A percentile compares a stretch with the other conserved stretches of the same genome.
Evolutionary conservation across 805 yeast species (phyloP).

Genomic region (Candida sonorensis): DNA sequence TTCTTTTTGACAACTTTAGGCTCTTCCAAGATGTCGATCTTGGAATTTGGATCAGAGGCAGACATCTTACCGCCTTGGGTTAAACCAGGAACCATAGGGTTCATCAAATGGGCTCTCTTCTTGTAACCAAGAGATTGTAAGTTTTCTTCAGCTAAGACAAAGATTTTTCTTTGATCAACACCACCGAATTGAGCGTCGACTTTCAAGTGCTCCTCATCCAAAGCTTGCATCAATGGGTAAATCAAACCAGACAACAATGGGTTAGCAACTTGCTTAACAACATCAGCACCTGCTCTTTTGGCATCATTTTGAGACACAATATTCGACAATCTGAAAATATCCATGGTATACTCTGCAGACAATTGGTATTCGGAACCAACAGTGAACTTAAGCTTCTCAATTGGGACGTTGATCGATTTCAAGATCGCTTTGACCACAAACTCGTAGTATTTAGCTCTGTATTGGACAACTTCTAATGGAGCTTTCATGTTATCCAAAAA

Average conservation of each 20-base stretch:
- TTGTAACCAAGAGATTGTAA: slow-evolving; percentile 83
- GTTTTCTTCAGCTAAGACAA: slow-evolving; percentile 93
- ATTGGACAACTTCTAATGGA: slow-evolving; percentile 80
- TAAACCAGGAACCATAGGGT: slow-evolving; percentile 97
- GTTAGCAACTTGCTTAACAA: slow-evolving; percentile 93
- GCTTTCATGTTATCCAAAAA: slow-evolving; percentile 98
- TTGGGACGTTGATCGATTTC: slow-evolving; percentile 81
- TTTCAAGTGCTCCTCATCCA: slow-evolving; percentile 85
- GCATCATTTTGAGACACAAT: slow-evolving; percentile 91
- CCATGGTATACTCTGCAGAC: slow-evolving; percentile 73
- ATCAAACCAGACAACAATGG: slow-evolving; percentile 91
- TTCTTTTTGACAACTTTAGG: slow-evolving; percentile 87
- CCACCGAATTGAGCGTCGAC: slow-evolving; percentile 98
- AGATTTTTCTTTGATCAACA: slow-evolving; percentile 97
- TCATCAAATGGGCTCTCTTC: slow-evolving; percentile 98
- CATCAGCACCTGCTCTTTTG: slow-evolving; percentile 99
- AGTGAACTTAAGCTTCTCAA: slow-evolving; percentile 78
- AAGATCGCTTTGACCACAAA: slow-evolving; percentile 76
- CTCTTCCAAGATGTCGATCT: slow-evolving; percentile 86
- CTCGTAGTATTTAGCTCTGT: slow-evolving; percentile 90
- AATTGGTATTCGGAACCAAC: slow-evolving; percentile 89
- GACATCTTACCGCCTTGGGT: slow-evolving; percentile 98
- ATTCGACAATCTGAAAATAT: slow-evolving; percentile 79
- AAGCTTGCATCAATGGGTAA: slow-evolving; percentile 97
- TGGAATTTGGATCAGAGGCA: slow-evolving; percentile 97